phyloP scores from a whole-genome alignment of 257 asterid species.

The Primulina eburnea region DNA sequence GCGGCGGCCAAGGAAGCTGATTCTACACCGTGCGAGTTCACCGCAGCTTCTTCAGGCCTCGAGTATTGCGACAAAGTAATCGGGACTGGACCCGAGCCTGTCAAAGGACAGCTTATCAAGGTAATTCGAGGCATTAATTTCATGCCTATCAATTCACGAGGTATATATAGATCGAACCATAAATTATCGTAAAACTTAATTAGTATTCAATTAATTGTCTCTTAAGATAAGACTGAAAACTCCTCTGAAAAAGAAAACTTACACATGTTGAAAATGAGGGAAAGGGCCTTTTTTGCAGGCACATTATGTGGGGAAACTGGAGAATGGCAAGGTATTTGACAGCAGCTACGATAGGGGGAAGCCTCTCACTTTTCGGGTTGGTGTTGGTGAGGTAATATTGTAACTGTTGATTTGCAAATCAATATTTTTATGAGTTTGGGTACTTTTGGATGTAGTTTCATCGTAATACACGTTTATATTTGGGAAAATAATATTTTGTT shows the following conservation, averaged over 20 bases:
- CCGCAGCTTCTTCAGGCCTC: slow-evolving; percentile 47
- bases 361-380: slow-evolving; percentile 82
- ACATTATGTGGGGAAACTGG: slow-evolving; percentile 75
- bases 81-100: slow-evolving; percentile 43
- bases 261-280: too few species aligned
- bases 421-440: too few species aligned
- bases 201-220: not conserved
- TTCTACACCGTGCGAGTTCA: slow-evolving; percentile 31
- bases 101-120: slow-evolving; percentile 51
- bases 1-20: slow-evolving; percentile 32
- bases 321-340: slow-evolving; percentile 79
- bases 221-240: too few species aligned
- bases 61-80: slow-evolving; percentile 46
- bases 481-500: too few species aligned
- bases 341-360: slow-evolving; percentile 95
- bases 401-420: too few species aligned
- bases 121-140: too few species aligned
- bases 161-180: too few species aligned
- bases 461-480: too few species aligned
- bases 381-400: slow-evolving; percentile 47
- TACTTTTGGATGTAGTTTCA: too few species aligned
- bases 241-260: not conserved
- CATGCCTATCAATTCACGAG: too few species aligned
- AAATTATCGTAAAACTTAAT: too few species aligned
- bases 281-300: slow-evolving; percentile 42